These are phyloP conservation scores for Solanum tacnaense DNA, from an alignment of 257 asterid species.

Conservation along the genomic window DNA sequence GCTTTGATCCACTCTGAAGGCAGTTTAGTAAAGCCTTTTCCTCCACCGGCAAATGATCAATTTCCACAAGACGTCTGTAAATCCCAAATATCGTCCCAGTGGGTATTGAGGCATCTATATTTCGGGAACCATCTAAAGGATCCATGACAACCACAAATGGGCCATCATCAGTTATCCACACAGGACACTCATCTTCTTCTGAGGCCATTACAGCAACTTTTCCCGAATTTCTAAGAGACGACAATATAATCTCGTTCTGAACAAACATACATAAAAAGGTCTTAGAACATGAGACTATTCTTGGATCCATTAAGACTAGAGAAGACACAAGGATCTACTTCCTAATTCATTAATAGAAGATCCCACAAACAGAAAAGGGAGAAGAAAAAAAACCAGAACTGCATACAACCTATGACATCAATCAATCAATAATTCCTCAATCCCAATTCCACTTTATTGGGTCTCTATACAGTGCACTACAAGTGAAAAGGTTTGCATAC, in stretches of 20 bases:
- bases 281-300: not conserved
- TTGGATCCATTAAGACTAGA: not conserved
- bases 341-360: not conserved
- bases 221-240: slow-evolving; percentile 63
- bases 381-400: not conserved
- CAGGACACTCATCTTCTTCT: slow-evolving; percentile 85
- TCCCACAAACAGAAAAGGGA: not conserved
- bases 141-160: slow-evolving; percentile 83
- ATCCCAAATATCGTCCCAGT: slow-evolving; percentile 91
- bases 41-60: slow-evolving; percentile 62
- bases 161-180: slow-evolving; percentile 79
- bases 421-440: not conserved
- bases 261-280: not conserved
- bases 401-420: not conserved
- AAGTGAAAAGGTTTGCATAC: too few relatives aligned
- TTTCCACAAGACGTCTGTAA: slow-evolving; percentile 58
- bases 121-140: slow-evolving; percentile 88
- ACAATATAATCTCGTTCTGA: slow-evolving; percentile 81
- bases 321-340: not conserved
- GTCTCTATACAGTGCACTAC: not conserved
- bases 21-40: slow-evolving; percentile 76
- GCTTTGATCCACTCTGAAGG: slow-evolving; percentile 75
- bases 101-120: slow-evolving; percentile 94
- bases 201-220: slow-evolving; percentile 96
- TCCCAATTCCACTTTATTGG: not conserved